phyloP scores from a whole-genome alignment of 1,284 basidiomycete genomes.

The Irpex sp. region DNA sequence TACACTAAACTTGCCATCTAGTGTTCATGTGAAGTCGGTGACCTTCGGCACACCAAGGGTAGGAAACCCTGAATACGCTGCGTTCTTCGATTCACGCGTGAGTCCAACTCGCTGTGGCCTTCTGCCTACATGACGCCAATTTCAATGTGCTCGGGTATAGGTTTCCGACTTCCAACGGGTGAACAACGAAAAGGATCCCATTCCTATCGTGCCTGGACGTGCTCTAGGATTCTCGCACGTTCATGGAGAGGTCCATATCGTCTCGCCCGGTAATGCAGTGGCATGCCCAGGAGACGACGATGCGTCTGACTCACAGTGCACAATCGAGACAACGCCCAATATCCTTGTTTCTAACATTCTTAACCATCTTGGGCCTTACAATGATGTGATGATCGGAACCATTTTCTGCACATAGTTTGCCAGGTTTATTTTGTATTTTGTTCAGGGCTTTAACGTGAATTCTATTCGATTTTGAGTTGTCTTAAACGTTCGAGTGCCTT shows the following conservation, averaged over 20 bases:
- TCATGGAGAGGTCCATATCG: constrained; percentile 35
- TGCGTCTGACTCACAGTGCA: constrained; percentile 42
- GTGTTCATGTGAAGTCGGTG: constrained; percentile 31
- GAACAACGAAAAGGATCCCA: constrained; percentile 35
- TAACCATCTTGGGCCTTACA: constrained; percentile 53
- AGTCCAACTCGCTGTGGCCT: background rate
- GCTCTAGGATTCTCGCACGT: constrained; percentile 36
- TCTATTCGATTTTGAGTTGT: too few species aligned
- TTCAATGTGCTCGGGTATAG: constrained; percentile 16
- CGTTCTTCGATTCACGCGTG: constrained; percentile 26
- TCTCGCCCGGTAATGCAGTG: constrained; percentile 24
- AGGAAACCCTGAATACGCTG: constrained; percentile 31
- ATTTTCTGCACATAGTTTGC: constrained; percentile 35
- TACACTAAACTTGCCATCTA: constrained; percentile 31
- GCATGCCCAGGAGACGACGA: constrained; percentile 40
- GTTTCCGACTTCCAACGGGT: constrained; percentile 32
- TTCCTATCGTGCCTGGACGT: constrained; percentile 38
- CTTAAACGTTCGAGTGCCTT: too few species aligned
- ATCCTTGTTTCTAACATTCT: constrained; percentile 39
- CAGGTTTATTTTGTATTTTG: too few species aligned
- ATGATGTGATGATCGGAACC: constrained; percentile 49
- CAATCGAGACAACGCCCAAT: constrained; percentile 41
- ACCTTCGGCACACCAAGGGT: constrained; percentile 39
- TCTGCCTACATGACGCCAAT: background rate
- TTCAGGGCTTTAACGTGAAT: too few species aligned